A percentile compares a stretch with the other conserved stretches of the same genome.
phyloP scores from a whole-genome alignment of 352 stramenopile genomes.

The Blastocystis sp. region DNA sequence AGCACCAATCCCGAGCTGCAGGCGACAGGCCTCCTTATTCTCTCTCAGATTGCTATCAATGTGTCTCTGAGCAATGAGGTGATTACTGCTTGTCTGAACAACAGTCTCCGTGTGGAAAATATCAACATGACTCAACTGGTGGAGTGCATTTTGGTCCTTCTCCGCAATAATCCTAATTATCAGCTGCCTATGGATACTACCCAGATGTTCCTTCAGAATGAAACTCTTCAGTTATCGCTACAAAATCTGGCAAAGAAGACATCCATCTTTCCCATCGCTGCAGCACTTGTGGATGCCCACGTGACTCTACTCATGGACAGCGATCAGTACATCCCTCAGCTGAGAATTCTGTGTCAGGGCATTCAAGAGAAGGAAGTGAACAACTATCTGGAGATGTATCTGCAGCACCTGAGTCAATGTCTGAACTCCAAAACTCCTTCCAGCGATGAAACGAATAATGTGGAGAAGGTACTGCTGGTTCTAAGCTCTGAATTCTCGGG shows the following conservation, averaged over 20 bases:
- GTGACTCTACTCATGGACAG: not conserved
- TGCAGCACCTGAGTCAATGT: not conserved
- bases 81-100: slow-evolving; percentile 55
- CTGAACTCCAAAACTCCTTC: not conserved
- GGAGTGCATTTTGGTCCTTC: slow-evolving; percentile 24
- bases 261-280: not conserved
- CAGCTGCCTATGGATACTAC: not conserved
- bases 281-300: not conserved
- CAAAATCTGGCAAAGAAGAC: not conserved
- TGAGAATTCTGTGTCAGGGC: not conserved
- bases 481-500: slow-evolving; percentile 17
- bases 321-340: not conserved
- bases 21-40: slow-evolving; percentile 22
- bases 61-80: slow-evolving; percentile 27
- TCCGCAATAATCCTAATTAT: slow-evolving; percentile 2
- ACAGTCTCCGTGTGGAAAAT: not conserved
- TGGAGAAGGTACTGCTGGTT: slow-evolving; percentile 3
- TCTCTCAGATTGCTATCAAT: slow-evolving; percentile 45
- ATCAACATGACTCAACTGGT: slow-evolving; percentile 35
- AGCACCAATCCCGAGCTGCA: slow-evolving; percentile 26
- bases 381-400: not conserved
- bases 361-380: not conserved
- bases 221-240: not conserved
- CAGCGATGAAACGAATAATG: not conserved
- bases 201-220: not conserved